These are phyloP conservation scores for Colletotrichum sojae DNA, from an alignment of 2,329 filamentous ascomycete genomes.

Conservation along the genomic window DNA sequence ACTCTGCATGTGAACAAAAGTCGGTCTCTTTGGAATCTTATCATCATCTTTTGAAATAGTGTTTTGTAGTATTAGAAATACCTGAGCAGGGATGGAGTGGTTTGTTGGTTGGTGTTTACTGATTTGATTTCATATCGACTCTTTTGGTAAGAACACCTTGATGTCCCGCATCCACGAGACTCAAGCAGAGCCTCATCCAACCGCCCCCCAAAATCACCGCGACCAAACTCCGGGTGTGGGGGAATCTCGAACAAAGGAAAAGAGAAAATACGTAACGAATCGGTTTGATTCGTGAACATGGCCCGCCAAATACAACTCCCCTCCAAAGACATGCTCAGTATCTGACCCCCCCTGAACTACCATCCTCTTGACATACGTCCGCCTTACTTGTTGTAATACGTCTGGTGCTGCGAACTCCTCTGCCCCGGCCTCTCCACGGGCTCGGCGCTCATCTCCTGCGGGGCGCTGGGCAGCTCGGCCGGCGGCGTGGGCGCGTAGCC, in stretches of 20 bases:
- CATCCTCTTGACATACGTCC: not conserved
- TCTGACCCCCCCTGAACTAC: not conserved
- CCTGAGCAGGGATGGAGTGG: no score
- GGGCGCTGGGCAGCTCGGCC: slow-evolving; percentile 18
- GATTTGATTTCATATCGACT: no score
- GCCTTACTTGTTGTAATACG: slow-evolving; percentile 35
- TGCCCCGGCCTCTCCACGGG: not conserved
- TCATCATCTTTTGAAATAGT: no score
- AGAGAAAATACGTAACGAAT: not conserved
- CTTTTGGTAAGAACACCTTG: no score
- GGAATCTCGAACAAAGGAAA: slow-evolving; percentile 4
- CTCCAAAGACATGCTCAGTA: not conserved
- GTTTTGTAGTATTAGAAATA: no score
- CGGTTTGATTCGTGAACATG: not conserved
- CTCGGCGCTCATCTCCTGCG: slow-evolving; percentile 38
- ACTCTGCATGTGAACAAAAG: no score
- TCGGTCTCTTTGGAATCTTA: no score
- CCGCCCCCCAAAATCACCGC: not conserved
- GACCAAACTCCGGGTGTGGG: slow-evolving; percentile 5
- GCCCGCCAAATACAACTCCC: not conserved
- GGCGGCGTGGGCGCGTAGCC: not conserved
- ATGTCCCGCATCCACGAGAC: no score
- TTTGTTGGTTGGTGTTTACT: no score
- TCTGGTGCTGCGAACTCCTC: slow-evolving; percentile 26
- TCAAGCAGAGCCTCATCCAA: not conserved